Base-by-base conservation (phyloP, 805 yeast genomes). In the Metschnikowia orientalis region DNA sequence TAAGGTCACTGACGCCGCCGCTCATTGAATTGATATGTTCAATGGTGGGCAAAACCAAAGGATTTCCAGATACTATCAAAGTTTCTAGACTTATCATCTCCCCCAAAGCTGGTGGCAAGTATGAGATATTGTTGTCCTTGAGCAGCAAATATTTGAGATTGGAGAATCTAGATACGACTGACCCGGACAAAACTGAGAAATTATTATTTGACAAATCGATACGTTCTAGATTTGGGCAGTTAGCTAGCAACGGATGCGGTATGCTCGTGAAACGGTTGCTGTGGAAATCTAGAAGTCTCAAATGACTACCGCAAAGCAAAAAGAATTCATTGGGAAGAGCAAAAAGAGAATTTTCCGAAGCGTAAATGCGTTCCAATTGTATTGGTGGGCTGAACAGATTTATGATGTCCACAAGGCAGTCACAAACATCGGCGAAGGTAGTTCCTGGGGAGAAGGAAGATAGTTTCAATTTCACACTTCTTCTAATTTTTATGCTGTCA, bases 151-250 rank as follows among this genome's bases (percentile, higher is more conserved):
- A 77, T 45, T 71, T 72, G 41, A 81, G 59, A 38, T 62, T 60
- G 15, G 57, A 56, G 42, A 82, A 58, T 8, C 48, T 44, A 0
- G 59, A 51, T 13, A 74, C 38, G 2, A 63, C 65, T 3, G 52
- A 39, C n/a, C 45, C 41, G 1, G 85, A 81, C 10, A 84, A 54
- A 3, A 48, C 42, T n/a, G 54, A 50, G 18, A 84, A 56, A 16
- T 52, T 54, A 51, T 84, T 84, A 22, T 63, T 56, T 13, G 87
- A 77, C 13, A 83, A 53, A 54, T 84, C 90, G 25, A 84, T 55
- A 32, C 78, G 77, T 47, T 81, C 89, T 34, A 84, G 57, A 6
- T 65, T 61, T 8, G 49, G 46, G 24, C 71, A 62, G 3, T 50
- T 19, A 7, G 21, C 49, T 12, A 46, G 38, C 38, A 75, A 46